These are phyloP conservation scores for Cercospora zeae-maydis DNA, from an alignment of 2,329 filamentous ascomycete species.

Conservation along the genomic window DNA sequence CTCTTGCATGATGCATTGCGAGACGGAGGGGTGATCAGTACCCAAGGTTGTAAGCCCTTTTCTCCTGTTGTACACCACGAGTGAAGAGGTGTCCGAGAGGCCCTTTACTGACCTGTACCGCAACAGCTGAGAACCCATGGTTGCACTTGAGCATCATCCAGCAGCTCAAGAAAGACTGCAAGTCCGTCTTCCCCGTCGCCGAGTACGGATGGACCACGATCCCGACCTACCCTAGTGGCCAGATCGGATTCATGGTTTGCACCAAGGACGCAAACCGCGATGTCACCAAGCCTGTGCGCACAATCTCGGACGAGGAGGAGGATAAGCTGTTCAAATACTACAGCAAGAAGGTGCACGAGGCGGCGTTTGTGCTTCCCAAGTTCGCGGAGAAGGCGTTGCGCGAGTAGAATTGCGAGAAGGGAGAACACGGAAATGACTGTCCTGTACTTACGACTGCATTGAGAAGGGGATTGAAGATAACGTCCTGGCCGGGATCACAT, in stretches of 20 bases:
- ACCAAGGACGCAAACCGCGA: conserved; percentile 85
- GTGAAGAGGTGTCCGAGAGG: conserved; percentile 8
- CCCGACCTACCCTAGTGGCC: conserved; percentile 95
- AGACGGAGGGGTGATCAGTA: conserved; percentile 96
- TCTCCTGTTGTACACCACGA: conserved; percentile 44
- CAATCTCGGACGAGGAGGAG: conserved; percentile 83
- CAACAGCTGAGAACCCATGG: conserved; percentile 97
- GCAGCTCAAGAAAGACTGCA: conserved; percentile 94
- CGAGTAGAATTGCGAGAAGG: not conserved
- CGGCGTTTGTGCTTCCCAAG: conserved; percentile 86
- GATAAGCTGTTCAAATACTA: conserved; percentile 93
- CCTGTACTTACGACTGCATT: not conserved
- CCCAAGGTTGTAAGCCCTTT: conserved; percentile 97
- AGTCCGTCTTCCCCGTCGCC: conserved; percentile 92
- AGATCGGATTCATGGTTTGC: conserved; percentile 99
- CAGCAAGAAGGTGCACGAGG: conserved; percentile 93
- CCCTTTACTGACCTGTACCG: conserved; percentile 24
- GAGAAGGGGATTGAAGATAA: not conserved
- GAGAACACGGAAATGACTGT: not conserved
- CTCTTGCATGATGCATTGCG: conserved; percentile 84
- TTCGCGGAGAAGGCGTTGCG: conserved; percentile 76
- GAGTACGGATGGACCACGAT: conserved; percentile 99
- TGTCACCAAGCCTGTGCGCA: conserved; percentile 78
- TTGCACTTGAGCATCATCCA: conserved; percentile 91
- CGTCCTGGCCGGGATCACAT: not conserved